A percentile compares a stretch with the other conserved stretches of the same genome.
phyloP scores from a whole-genome alignment of 2,329 filamentous ascomycete genomes.

The Colletotrichum cuscutae region DNA sequence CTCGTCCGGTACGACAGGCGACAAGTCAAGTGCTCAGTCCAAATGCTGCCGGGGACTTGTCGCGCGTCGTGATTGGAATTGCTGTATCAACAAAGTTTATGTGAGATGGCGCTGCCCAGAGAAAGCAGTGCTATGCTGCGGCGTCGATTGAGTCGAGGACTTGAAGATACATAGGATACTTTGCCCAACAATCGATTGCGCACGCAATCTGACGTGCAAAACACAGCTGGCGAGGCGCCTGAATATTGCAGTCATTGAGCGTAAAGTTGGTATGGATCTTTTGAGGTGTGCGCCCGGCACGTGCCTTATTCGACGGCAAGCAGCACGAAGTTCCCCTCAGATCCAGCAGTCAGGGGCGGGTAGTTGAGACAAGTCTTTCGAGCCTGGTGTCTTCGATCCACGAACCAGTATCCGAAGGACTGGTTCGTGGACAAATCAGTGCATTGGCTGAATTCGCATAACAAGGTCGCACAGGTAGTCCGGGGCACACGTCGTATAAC shows the following conservation, averaged over 20 bases:
- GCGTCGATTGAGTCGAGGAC: neutral
- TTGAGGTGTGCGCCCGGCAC: neutral
- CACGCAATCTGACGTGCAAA: too few relatives aligned
- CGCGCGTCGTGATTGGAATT: neutral
- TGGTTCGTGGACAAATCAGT: slow-evolving; percentile 8
- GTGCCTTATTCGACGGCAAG: neutral
- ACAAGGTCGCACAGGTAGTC: slow-evolving; percentile 10
- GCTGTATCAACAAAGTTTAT: neutral
- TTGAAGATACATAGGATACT: neutral
- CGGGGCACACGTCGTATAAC: slow-evolving; percentile 23
- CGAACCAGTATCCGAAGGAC: slow-evolving; percentile 9
- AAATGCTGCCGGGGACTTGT: neutral
- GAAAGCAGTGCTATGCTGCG: neutral
- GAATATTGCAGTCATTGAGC: neutral
- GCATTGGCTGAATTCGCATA: slow-evolving; percentile 2
- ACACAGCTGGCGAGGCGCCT: neutral
- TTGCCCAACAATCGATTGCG: neutral
- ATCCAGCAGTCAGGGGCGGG: slow-evolving; percentile 13
- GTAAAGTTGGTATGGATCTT: neutral
- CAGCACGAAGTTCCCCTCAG: neutral
- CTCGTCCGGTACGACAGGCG: neutral
- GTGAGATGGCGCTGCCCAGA: neutral
- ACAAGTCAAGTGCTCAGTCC: neutral
- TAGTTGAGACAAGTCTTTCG: slow-evolving; percentile 24
- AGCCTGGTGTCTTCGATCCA: slow-evolving; percentile 31